Base-by-base conservation (phyloP, 23 red algal genomes). In the Gracilaria vermiculophylla region DNA sequence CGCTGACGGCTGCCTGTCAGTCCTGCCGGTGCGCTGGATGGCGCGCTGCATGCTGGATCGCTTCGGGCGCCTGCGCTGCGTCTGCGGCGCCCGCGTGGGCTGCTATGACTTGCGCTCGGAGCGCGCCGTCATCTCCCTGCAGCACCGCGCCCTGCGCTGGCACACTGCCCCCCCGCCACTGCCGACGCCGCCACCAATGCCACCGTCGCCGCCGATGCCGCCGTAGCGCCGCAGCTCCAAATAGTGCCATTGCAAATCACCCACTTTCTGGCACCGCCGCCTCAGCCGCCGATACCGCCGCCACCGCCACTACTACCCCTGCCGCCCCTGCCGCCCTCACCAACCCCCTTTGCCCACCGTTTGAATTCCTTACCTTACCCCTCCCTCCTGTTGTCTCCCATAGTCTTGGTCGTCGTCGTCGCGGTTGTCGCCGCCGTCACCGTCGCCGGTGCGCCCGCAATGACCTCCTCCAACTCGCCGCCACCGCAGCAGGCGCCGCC, bases 21-120 rank as follows among this genome's bases (percentile, higher is more conserved):
- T 48, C 19, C 67, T 73, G 67, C 67, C 67, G 16, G 37, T 48
- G 67, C 36, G 36, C 39, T 73, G 67, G 67, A 73, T 73, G 67
- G 39, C 39, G 20, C 67, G 67, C 36, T 73, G 67, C 17, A 41
- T 69, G 34, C 15, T 69, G 32, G 20, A 41, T 13, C 4, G 2
- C 67, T 0, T 3, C 67, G 67, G 67, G 19, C 67, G 67, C 2
- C 67, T 73, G 36, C 37, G 28, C 39, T 73, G 67, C 42, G 40
- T 9, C 6, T 73, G 67, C 37, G 67, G 67, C 67, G 67, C 67
- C 3, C 67, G 67, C 19, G 32, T 73, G 67, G 67, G 67, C 21
- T 20, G 40, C 36, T 73, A 73, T 40, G 67, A 73, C 67, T 40
- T 73, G 36, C 42, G 39, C 24, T 3, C 39, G 10, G 40, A 47